Evolutionary conservation across 305 asterid species (phyloP).

Genomic region (Solanum hybrid): DNA sequence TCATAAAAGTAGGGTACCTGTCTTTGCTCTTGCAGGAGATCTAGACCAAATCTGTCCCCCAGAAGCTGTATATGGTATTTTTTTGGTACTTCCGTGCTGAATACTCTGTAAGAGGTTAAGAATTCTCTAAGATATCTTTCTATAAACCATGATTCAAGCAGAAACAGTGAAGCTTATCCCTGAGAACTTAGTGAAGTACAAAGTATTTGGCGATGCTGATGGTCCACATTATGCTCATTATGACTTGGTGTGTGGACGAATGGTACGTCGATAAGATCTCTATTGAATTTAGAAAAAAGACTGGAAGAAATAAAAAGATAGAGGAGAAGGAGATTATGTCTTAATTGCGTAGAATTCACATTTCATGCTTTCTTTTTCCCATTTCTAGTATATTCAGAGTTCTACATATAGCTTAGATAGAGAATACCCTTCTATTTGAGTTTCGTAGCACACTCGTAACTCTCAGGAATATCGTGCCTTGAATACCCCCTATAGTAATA

Average conservation of each 20-base stretch:
- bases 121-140: neutral
- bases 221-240: conserved; percentile 29
- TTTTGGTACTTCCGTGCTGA: neutral
- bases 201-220: conserved; percentile 17
- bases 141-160: neutral
- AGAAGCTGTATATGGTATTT: conserved; percentile 23
- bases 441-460: neutral
- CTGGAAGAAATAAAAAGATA: neutral
- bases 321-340: neutral
- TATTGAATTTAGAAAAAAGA: neutral
- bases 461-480: neutral
- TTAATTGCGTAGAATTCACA: neutral
- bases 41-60: conserved; percentile 21
- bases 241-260: conserved; percentile 19
- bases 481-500: neutral
- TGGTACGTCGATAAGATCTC: conserved; percentile 7
- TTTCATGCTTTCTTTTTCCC: neutral
- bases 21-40: conserved; percentile 24
- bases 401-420: neutral
- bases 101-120: neutral
- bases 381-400: neutral
- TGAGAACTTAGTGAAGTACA: conserved; percentile 12
- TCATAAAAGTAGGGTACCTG: conserved; percentile 18
- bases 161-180: conserved; percentile 24
- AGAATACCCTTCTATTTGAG: neutral